A percentile compares a stretch with the other conserved stretches of the same genome.
These are phyloP conservation scores for Scheffersomyces amazonensis DNA, from an alignment of 805 yeast species.

Conservation along the genomic window DNA sequence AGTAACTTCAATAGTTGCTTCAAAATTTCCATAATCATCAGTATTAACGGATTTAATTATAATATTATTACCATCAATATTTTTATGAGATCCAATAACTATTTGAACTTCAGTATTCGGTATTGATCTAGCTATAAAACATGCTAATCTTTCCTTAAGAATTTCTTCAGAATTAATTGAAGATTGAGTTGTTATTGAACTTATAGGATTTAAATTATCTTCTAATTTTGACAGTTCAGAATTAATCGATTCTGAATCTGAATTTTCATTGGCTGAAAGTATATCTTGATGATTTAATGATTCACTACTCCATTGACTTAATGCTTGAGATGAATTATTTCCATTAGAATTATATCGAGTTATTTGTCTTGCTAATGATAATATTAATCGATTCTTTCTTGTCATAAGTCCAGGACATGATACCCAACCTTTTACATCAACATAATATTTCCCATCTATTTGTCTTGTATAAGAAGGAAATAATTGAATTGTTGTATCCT, in stretches of 20 bases:
- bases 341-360: conserved; percentile 36
- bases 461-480: conserved; percentile 36
- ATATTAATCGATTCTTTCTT: conserved; percentile 66
- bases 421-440: conserved; percentile 70
- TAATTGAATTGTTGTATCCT: conserved; percentile 57
- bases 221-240: conserved; percentile 8
- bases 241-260: conserved; percentile 19
- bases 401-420: conserved; percentile 67
- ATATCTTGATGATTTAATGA: conserved; percentile 23
- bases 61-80: conserved; percentile 21
- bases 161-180: conserved; percentile 37
- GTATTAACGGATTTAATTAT: conserved; percentile 40
- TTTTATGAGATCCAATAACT: conserved; percentile 51
- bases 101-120: conserved; percentile 54
- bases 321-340: conserved; percentile 14
- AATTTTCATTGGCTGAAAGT: conserved; percentile 12
- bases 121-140: conserved; percentile 67
- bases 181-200: conserved; percentile 2
- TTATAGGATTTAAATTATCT: neutral
- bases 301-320: conserved; percentile 24
- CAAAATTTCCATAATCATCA: conserved; percentile 68
- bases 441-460: conserved; percentile 31
- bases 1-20: conserved; percentile 46
- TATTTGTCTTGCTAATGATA: conserved; percentile 68
- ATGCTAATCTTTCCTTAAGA: conserved; percentile 62